phyloP scores from a whole-genome alignment of 495 filamentous ascomycete species.

The Acidiella bohemica region DNA sequence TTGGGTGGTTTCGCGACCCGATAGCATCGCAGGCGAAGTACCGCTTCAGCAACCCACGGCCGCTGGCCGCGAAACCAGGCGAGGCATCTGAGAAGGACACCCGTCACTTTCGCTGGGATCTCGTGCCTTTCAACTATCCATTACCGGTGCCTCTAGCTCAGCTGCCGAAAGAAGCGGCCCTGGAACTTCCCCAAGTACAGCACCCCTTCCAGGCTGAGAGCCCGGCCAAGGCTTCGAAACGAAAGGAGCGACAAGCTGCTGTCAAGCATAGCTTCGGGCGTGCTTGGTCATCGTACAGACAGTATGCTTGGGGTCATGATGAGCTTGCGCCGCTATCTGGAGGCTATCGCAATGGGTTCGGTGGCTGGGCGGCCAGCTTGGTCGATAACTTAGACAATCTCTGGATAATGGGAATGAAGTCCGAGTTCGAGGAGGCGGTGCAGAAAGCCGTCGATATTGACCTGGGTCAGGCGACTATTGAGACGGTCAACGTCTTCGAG shows the following conservation, averaged over 20 bases:
- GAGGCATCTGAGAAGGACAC: not conserved
- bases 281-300: constrained; percentile 25
- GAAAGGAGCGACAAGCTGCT: constrained; percentile 18
- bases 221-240: constrained; percentile 10
- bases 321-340: constrained; percentile 27
- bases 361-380: constrained; percentile 47
- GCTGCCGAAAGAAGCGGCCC: constrained; percentile 13
- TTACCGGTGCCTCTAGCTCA: constrained; percentile 1
- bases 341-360: constrained; percentile 36
- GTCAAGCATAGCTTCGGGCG: constrained; percentile 26
- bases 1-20: constrained; percentile 3
- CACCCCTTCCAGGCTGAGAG: constrained; percentile 22
- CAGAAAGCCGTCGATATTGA: constrained; percentile 41
- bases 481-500: constrained; percentile 30
- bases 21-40: constrained; percentile 1
- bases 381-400: constrained; percentile 51
- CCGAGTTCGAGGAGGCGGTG: constrained; percentile 48
- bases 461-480: constrained; percentile 30
- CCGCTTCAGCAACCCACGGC: not conserved
- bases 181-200: constrained; percentile 21
- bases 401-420: constrained; percentile 47
- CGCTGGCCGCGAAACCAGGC: not conserved
- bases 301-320: constrained; percentile 28
- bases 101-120: constrained; percentile 9
- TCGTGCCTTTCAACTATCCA: constrained; percentile 11